Base-by-base conservation (phyloP, 2,329 filamentous ascomycete species). In the Aspergillus ustus region DNA sequence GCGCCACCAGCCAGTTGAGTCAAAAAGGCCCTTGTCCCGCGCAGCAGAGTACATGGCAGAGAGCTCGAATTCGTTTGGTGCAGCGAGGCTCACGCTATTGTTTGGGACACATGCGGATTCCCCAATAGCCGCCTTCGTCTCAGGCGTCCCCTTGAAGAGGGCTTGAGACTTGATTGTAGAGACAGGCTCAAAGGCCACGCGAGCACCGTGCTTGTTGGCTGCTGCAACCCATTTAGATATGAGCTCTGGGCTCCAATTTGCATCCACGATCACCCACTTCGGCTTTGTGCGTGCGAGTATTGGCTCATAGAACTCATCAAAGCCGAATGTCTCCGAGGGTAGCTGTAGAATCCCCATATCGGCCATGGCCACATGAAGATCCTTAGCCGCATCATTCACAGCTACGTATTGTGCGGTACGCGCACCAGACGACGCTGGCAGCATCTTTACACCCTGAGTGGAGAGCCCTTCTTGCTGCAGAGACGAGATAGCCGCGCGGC, bases 351-450 rank as follows among this genome's bases (percentile, higher is more conserved):
- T 94, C 59, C 83, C 86, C 93, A 98, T 97, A 73, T 98, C 95
- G 4, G 94, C 93, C 92, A 97, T 96, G 50, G 93, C 94, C 65
- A 97, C 78, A n/a, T 93, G 84, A 2, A 99, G 85, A 65, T 93
- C 90, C 75, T 93, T 96, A 62, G 89, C 87, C 0, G 82, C 82
- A 72, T 96, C 91, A 73, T 98, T 99, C 66, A 98, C 82, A 17
- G 94, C 91, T 3, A 98, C 86, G 74, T 98, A 98, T 75, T 97
- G 93, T 0, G 93, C 92, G 2, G 94, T 98, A 59, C 91, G 85
- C 34, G 83, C 83, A 1, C 84, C 82, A 75, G 78, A 62, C 80
- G 69, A 80, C 48, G 82, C 76, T 17, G 77, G 78, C 4, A 91
- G 78, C 54, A 82, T 78, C 63, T 85, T 84, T 54, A 97, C 86